Conservation (phyloP, 352 stramenopile species). For the Phytophthora litchii region DNA sequence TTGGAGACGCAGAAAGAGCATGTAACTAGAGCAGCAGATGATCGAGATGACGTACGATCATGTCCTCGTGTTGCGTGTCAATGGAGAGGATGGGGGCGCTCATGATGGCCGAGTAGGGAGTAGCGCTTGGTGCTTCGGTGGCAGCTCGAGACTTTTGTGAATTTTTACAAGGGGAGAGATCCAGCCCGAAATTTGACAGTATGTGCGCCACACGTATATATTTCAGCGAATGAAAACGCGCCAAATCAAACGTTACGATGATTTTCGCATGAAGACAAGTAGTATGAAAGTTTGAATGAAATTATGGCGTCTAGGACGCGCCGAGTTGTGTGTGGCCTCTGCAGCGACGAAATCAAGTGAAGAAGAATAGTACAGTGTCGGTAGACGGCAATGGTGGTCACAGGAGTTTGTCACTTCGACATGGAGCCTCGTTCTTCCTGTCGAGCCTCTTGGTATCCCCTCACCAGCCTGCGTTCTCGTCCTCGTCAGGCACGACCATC, state of each 20-base stretch:
- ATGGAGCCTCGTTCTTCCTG: no score
- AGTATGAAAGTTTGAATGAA: conserved; percentile 5
- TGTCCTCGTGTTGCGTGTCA: conserved; percentile 98
- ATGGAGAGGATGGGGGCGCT: conserved; percentile 90
- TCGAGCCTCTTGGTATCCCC: background rate
- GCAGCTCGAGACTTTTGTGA: conserved; percentile 19
- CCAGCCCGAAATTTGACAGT: background rate
- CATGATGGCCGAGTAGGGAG: conserved; percentile 46
- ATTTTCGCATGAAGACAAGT: background rate
- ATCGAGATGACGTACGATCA: conserved; percentile 78
- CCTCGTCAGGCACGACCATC: conserved; percentile 72
- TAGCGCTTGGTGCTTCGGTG: conserved; percentile 31
- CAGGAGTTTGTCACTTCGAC: background rate
- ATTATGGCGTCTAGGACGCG: conserved; percentile 2
- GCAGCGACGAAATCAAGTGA: conserved; percentile 12
- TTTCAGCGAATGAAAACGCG: no score
- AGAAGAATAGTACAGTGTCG: conserved; percentile 27
- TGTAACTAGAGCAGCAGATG: background rate
- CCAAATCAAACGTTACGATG: no score
- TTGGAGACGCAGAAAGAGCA: conserved; percentile 2
- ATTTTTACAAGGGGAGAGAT: conserved; percentile 5
- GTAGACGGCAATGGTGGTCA: background rate
- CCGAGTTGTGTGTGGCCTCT: conserved; percentile 8
- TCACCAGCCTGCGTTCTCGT: conserved; percentile 77
- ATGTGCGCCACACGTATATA: no score